Evolutionary conservation across 345 rosid genomes (phyloP), one percentile per base, ranked within the genome.

Genomic region (Corchorus capsularis): DNA sequence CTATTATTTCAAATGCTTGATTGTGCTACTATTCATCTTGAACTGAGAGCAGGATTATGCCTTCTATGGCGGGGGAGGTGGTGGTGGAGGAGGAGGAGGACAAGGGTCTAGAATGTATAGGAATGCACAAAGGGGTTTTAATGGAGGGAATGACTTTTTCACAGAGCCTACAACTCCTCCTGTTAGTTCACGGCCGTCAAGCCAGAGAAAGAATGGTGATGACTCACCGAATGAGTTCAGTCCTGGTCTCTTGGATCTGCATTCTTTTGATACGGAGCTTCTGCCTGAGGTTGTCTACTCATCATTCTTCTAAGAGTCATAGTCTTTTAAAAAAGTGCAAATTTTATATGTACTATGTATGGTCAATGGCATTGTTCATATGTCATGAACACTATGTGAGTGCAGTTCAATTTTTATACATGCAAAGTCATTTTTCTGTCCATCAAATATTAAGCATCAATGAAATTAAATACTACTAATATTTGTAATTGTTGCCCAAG

Each of bases 171-270:
- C 86, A 2, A 87, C 92, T 6, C 97, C 98, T 80, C 98, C 93
- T 27, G 87, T 85, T 69, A 85, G 87, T 85, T 84, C 96, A 8
- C 83, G 89, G 75, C 84, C 85, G 0, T 85, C 88, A 1, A 84
- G 75, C 80, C 94, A 86, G 82, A 82, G 90, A 79, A 93, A 86
- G 87, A 91, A 86, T 71, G 87, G 85, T 8, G 99, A 89, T 71
- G 94, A 90, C 15, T 88, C 93, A 15, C 85, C 85, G 0, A 85
- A 70, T 78, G 99, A 93, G 82, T 89, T 91, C 79, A 93, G 99
- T 82, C 99, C 99, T 5, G 99, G 99, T 4, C 97, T 96, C 19
- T 82, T 96, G 69, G 99, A 96, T 92, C 94, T 96, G 69, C 97
- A 96, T 83, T 93, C 99, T 65, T 90, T 92, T 78, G 96, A 93